These are phyloP conservation scores for Basidiobolus meristosporus DNA, from an alignment of 371 early-diverging fungal genomes.

Conservation along the genomic window DNA sequence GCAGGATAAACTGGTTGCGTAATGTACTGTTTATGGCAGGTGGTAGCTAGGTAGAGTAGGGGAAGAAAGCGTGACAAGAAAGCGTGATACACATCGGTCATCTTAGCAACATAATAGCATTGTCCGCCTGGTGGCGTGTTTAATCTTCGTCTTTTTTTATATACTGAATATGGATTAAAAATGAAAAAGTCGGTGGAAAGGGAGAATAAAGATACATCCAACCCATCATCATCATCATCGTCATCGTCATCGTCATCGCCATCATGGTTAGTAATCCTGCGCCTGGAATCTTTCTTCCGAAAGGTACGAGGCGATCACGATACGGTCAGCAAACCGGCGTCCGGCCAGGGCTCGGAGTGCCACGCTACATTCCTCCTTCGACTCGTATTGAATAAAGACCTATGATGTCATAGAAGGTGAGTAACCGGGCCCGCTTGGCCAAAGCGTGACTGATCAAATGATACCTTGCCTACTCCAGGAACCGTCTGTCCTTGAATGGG, in stretches of 20 bases:
- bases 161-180: background rate
- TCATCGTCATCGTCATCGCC: too few species aligned
- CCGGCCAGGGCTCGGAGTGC: slow-evolving; percentile 83
- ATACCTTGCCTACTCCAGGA: slow-evolving; percentile 72
- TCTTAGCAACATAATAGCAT: too few species aligned
- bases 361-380: slow-evolving; percentile 25
- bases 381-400: slow-evolving; percentile 71
- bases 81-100: too few species aligned
- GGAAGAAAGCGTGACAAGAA: too few species aligned
- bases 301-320: slow-evolving; percentile 76
- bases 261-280: slow-evolving; percentile 26
- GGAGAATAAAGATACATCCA: too few species aligned
- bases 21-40: too few species aligned
- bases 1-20: too few species aligned
- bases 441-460: background rate
- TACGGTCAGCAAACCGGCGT: slow-evolving; percentile 82
- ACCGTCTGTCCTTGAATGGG: slow-evolving; percentile 27
- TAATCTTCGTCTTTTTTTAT: too few species aligned
- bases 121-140: too few species aligned
- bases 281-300: slow-evolving; percentile 40
- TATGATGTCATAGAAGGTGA: slow-evolving; percentile 6
- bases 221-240: too few species aligned
- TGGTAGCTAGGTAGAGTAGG: too few species aligned
- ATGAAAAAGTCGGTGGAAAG: background rate
- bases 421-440: background rate